phyloP scores from a whole-genome alignment of 225 moss, liverwort and hornwort genomes.

The Thuidium tamariscinum region DNA sequence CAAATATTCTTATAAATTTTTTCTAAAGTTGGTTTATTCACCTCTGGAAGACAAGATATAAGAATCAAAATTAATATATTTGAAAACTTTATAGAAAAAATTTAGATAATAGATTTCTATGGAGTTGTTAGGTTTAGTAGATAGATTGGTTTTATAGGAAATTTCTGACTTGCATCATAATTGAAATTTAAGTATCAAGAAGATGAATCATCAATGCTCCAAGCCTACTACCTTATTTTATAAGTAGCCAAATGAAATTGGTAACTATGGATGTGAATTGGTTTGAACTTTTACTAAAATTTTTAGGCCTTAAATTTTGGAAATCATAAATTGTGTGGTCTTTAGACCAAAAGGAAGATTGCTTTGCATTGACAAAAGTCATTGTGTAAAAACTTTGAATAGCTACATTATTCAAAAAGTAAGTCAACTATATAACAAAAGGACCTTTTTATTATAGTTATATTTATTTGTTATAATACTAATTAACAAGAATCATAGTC shows the following conservation, averaged over 20 bases:
- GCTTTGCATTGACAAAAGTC: neutral
- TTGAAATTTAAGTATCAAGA: neutral
- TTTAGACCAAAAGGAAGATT: fast-evolving
- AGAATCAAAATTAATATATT: neutral
- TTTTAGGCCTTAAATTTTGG: neutral
- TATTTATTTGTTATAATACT: neutral
- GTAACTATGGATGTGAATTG: neutral
- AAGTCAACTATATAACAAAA: fast-evolving
- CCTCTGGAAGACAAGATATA: neutral
- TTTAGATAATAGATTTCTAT: neutral
- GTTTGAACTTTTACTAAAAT: neutral
- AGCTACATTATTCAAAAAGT: neutral
- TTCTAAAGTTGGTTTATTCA: fast-evolving
- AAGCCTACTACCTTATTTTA: neutral
- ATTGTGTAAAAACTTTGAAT: fast-evolving
- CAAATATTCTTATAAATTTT: neutral
- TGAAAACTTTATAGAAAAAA: neutral
- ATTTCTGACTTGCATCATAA: fast-evolving
- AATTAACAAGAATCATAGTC: neutral
- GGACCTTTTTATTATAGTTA: fast-evolving
- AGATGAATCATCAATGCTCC: fast-evolving
- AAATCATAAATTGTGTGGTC: fast-evolving
- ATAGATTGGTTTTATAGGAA: too few relatives aligned
- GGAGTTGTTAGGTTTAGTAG: neutral
- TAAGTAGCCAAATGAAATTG: neutral